Evolutionary conservation across 345 rosid genomes (phyloP).

Genomic region (Abelmoschus esculentus): DNA sequence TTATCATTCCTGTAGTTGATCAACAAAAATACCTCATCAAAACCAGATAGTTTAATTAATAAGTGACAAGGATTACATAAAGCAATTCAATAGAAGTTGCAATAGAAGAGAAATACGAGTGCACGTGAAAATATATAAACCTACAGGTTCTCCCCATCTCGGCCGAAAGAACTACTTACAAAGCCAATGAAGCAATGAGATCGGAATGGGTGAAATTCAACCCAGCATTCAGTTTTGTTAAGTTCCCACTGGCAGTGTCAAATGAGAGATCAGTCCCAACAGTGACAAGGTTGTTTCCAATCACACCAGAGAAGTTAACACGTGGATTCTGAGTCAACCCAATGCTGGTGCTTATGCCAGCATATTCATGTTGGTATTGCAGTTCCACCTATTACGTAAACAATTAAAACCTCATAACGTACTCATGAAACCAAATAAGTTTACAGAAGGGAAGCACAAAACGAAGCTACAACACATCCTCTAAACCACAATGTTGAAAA

Average conservation of each 20-base stretch:
- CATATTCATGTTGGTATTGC: slow-evolving; percentile 85
- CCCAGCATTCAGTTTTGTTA: slow-evolving; percentile 72
- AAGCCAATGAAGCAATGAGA: not conserved
- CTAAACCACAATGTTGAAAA: not conserved
- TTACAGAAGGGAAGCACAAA: not conserved
- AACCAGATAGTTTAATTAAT: not conserved
- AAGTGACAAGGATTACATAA: not conserved
- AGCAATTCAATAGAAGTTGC: not conserved
- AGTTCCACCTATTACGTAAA: slow-evolving; percentile 57
- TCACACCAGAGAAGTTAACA: slow-evolving; percentile 80
- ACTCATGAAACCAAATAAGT: not conserved
- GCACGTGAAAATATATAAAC: not conserved
- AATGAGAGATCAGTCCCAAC: slow-evolving; percentile 83
- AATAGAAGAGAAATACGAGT: not conserved
- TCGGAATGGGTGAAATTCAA: slow-evolving; percentile 24
- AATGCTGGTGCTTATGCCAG: slow-evolving; percentile 75
- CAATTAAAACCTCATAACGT: not conserved
- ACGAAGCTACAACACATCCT: not conserved
- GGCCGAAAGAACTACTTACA: not conserved
- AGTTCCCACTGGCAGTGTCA: slow-evolving; percentile 63
- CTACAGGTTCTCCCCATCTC: not conserved
- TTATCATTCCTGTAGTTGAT: not conserved
- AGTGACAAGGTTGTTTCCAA: slow-evolving; percentile 50
- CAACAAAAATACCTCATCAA: not conserved
- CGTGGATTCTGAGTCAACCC: slow-evolving; percentile 74